A percentile compares a stretch with the other conserved stretches of the same genome.
Evolutionary conservation across 495 filamentous ascomycete species (phyloP).

Genomic region (Jackrogersella multiformis): DNA sequence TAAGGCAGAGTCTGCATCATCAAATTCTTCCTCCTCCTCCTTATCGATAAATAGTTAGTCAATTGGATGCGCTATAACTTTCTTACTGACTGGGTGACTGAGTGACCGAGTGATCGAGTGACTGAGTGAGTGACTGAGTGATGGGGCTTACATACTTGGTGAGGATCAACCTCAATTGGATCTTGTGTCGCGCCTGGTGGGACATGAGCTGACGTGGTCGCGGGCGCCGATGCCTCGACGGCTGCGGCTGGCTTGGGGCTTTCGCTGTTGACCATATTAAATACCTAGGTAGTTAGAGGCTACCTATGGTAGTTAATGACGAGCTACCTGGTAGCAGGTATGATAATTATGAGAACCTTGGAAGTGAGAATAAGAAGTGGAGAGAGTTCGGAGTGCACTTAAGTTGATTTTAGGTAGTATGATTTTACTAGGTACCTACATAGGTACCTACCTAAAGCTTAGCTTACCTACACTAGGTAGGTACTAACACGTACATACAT

Average conservation of each 20-base stretch:
- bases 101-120: too few relatives aligned
- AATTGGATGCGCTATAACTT: neutral
- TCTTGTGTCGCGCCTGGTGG: constrained; percentile 18
- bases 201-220: neutral
- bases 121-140: too few relatives aligned
- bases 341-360: neutral
- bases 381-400: constrained; percentile 18
- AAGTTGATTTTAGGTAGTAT: neutral
- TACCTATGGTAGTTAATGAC: too few relatives aligned
- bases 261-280: constrained; percentile 18
- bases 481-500: too few relatives aligned
- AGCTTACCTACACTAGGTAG: too few relatives aligned
- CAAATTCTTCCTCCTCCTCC: constrained; percentile 28
- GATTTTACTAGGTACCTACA: too few relatives aligned
- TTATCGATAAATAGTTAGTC: constrained; percentile 8
- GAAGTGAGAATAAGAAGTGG: constrained; percentile 38
- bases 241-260: neutral
- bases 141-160: too few relatives aligned
- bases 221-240: neutral
- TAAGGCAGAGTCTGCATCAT: constrained; percentile 51
- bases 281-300: constrained; percentile 7
- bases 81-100: too few relatives aligned
- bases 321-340: constrained; percentile 4
- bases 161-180: constrained; percentile 24
- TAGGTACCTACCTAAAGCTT: too few relatives aligned